phyloP scores from a whole-genome alignment of 192 early-diverging fungal genomes.

The Backusella circina region DNA sequence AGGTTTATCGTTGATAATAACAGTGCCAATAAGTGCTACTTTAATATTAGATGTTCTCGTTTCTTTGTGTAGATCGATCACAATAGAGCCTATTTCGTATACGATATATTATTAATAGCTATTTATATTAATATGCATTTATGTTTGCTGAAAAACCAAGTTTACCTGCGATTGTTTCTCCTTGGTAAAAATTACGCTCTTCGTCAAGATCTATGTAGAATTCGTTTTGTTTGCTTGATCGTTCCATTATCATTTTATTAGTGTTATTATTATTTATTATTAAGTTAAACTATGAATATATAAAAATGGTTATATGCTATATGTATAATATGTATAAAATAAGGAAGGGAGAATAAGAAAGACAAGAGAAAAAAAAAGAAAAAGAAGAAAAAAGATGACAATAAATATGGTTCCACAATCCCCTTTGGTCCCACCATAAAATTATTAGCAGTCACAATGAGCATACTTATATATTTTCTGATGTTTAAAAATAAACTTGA shows the following conservation, averaged over 20 bases:
- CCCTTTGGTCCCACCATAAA: not conserved
- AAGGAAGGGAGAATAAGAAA: not conserved
- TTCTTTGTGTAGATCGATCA: not conserved
- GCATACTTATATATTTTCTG: not conserved
- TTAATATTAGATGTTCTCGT: not conserved
- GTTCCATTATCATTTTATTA: not conserved
- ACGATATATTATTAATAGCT: not conserved
- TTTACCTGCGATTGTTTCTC: constrained; percentile 4
- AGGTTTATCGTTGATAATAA: not conserved
- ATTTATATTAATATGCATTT: not conserved
- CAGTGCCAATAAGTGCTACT: not conserved
- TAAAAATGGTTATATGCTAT: not conserved
- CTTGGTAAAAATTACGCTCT: not conserved
- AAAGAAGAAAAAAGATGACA: not conserved
- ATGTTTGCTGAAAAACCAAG: not conserved
- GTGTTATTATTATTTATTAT: not conserved
- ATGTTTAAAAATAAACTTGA: not conserved
- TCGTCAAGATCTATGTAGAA: constrained; percentile 1
- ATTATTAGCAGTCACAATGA: not conserved
- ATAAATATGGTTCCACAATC: not conserved
- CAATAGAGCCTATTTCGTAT: not conserved
- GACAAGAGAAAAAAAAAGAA: not conserved
- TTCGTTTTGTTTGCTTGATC: not conserved
- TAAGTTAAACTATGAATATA: not conserved
- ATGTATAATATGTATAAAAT: not conserved